A percentile compares a stretch with the other conserved stretches of the same genome.
phyloP scores from a whole-genome alignment of 2,329 filamentous ascomycete genomes.

The Pseudogymnoascus verrucosus region DNA sequence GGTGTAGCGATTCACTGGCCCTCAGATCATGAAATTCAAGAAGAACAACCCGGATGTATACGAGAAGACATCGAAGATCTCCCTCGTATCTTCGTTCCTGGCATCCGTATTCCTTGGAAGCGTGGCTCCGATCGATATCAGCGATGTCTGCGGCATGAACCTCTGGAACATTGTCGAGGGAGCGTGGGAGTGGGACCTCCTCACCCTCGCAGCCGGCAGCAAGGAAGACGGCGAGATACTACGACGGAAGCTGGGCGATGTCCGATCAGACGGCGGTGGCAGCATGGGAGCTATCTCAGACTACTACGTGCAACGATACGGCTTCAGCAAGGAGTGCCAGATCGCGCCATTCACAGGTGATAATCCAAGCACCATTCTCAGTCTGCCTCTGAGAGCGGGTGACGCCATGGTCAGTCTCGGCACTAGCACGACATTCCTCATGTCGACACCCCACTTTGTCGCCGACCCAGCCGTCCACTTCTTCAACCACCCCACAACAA shows the following conservation, averaged over 20 bases:
- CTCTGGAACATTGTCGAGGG: slow-evolving; percentile 80
- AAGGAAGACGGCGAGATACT: slow-evolving; percentile 50
- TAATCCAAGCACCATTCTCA: slow-evolving; percentile 91
- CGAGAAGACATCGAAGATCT: slow-evolving; percentile 71
- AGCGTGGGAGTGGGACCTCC: slow-evolving; percentile 64
- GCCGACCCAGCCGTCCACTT: slow-evolving; percentile 91
- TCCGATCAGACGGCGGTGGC: slow-evolving; percentile 71
- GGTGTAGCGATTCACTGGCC: slow-evolving; percentile 81
- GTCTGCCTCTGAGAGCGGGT: slow-evolving; percentile 74
- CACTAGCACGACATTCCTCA: slow-evolving; percentile 93
- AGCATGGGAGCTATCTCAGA: slow-evolving; percentile 65
- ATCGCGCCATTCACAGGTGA: slow-evolving; percentile 89
- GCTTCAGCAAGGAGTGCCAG: slow-evolving; percentile 66
- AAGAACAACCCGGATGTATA: slow-evolving; percentile 76
- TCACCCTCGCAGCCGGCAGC: slow-evolving; percentile 58
- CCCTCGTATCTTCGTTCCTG: slow-evolving; percentile 90
- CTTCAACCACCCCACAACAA: slow-evolving; percentile 92
- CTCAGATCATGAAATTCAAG: slow-evolving; percentile 85
- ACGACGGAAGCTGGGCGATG: slow-evolving; percentile 69
- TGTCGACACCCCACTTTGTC: slow-evolving; percentile 88
- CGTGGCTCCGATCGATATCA: slow-evolving; percentile 84
- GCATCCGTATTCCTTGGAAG: slow-evolving; percentile 81
- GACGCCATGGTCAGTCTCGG: slow-evolving; percentile 94
- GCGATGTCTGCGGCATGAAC: slow-evolving; percentile 94
- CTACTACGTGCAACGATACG: slow-evolving; percentile 75